Base-by-base conservation (phyloP, 768 basidiomycete genomes). In the Cyclocybe aegerita region DNA sequence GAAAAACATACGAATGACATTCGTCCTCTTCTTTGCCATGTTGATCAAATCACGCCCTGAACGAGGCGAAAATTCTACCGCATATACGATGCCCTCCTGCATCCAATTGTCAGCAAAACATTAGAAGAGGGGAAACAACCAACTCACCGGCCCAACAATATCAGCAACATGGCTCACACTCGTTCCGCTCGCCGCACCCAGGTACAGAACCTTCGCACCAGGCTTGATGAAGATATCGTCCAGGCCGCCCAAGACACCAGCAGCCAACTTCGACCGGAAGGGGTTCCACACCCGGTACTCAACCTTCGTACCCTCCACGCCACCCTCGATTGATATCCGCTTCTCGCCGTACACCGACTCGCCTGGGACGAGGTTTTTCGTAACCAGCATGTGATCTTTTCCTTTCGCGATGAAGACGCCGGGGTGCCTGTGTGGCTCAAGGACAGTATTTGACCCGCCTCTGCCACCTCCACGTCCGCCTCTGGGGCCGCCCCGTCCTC, bases 221-320 rank as follows among this genome's bases (percentile, higher is more conserved):
- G 97, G 97, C 48, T 76, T 80, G 65, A 99, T 93, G 72, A 79
- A 94, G 61, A 98, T 93, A 50, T 92, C 74, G 63, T 98, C 97
- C 70, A 99, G 75, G 63, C 97, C 97, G 55, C 94, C 92, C 52
- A 98, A 76, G 43, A 98, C 90, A 69, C 97, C 97, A 34, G 97
- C 97, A 30, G 97, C 97, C 58, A 99, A 70, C 78, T 98, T 99
- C 65, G 82, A 85, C 58, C 97, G 82, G 85, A 99, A 99, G 41
- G 97, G 97, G 75, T 99, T 99, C 97, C 97, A 99, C 30, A 99
- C 97, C 48, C 97, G 81, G 72, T 98, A 99, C 72, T 99, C 97
- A 57, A 84, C 78, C 75, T 99, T 99, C 52, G 87, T 89, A 38
- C 80, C 87, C 39, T 88, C 89, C 14, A 77, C 81, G 39, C 78